These are phyloP conservation scores for Deuterostichococcus epilithicus DNA, from an alignment of 139 green algal genomes.

Conservation along the genomic window DNA sequence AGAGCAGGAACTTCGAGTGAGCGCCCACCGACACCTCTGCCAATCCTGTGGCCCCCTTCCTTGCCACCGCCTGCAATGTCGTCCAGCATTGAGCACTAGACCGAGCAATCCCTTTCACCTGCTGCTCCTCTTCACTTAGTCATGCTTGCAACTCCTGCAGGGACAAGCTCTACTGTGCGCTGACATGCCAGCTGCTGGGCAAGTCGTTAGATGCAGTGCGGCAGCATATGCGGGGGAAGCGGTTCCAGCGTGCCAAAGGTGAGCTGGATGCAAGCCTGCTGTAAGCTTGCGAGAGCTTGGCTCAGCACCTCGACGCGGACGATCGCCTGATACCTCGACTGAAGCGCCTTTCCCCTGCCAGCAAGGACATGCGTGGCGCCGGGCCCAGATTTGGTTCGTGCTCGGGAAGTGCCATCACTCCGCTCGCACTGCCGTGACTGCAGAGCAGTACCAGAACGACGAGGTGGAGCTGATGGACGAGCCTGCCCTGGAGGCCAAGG, in stretches of 20 bases:
- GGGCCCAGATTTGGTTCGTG: constrained; percentile 9
- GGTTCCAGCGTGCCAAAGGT: constrained; percentile 53
- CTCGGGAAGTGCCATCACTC: constrained; percentile 4
- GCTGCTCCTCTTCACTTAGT: background rate
- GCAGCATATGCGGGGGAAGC: constrained; percentile 63
- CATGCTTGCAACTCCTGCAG: constrained; percentile 19
- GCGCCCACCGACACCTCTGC: background rate
- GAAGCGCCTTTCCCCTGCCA: no score
- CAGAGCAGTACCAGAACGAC: constrained; percentile 60
- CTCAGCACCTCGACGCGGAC: background rate
- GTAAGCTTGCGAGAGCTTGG: background rate
- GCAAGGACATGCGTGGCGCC: no score
- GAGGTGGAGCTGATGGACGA: constrained; percentile 61
- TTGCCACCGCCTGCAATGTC: background rate
- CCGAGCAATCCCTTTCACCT: no score
- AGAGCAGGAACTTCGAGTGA: constrained; percentile 70
- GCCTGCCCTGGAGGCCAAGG: constrained; percentile 25
- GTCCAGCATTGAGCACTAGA: no score
- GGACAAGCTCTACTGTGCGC: constrained; percentile 69
- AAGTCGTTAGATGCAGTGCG: constrained; percentile 57
- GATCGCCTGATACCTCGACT: no score
- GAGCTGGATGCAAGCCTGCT: constrained; percentile 9
- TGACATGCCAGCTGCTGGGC: constrained; percentile 74
- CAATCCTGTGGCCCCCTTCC: background rate
- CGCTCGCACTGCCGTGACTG: background rate